These are phyloP conservation scores for Nakazawaea anatomiae DNA, from an alignment of 805 yeast species.

Conservation along the genomic window DNA sequence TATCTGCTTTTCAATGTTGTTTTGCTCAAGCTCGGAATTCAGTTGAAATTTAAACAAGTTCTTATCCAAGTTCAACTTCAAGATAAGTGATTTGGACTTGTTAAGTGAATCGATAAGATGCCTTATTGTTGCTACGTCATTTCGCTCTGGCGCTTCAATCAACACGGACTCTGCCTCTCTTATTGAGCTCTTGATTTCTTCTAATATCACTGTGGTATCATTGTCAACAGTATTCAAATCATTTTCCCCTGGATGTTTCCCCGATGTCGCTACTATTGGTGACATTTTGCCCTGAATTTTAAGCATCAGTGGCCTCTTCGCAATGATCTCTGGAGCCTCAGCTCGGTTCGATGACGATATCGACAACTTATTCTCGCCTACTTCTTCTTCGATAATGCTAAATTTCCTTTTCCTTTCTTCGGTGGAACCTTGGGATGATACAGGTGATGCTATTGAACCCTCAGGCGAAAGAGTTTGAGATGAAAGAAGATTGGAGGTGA, in stretches of 20 bases:
- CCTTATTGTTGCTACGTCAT: not conserved
- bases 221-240: slow-evolving; percentile 6
- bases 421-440: slow-evolving; percentile 1
- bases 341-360: not conserved
- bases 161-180: not conserved
- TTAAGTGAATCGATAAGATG: not conserved
- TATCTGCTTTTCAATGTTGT: slow-evolving; percentile 23
- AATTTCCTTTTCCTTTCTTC: not conserved
- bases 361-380: not conserved
- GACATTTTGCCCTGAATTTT: not conserved
- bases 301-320: not conserved
- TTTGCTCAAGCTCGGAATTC: slow-evolving; percentile 20
- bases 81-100: slow-evolving; percentile 12
- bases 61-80: slow-evolving; percentile 25
- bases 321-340: not conserved
- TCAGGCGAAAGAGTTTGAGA: slow-evolving; percentile 6
- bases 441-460: slow-evolving; percentile 2
- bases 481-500: not conserved
- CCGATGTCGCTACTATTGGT: not conserved
- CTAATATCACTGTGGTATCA: slow-evolving; percentile 1
- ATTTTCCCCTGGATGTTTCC: not conserved
- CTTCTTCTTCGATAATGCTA: slow-evolving; percentile 2
- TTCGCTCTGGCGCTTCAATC: not conserved
- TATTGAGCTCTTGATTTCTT: slow-evolving; percentile 1
- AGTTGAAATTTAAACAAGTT: slow-evolving; percentile 24